A percentile compares a stretch with the other conserved stretches of the same genome.
phyloP scores from a whole-genome alignment of 1,284 basidiomycete species.

The Melampsora abietis-canadensis region DNA sequence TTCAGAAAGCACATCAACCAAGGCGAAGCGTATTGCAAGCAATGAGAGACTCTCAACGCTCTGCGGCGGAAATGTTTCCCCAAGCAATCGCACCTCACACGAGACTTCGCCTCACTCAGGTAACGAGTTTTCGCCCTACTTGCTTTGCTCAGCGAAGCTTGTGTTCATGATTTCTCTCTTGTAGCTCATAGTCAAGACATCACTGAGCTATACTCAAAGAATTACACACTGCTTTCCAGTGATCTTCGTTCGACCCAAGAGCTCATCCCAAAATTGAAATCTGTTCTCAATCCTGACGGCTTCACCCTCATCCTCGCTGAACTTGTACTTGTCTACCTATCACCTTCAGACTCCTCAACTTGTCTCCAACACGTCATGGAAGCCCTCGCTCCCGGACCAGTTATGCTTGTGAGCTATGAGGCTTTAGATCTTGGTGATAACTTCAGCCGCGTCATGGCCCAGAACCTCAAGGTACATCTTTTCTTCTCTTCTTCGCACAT shows the following conservation, averaged over 20 bases:
- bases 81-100: neutral
- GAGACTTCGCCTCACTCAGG: neutral
- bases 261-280: neutral
- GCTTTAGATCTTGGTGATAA: constrained; percentile 80
- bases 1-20: neutral
- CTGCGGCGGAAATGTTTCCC: neutral
- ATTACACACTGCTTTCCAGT: constrained; percentile 15
- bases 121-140: neutral
- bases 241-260: constrained; percentile 13
- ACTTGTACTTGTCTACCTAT: constrained; percentile 87
- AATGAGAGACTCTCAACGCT: neutral
- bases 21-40: neutral
- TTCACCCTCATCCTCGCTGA: constrained; percentile 70
- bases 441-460: constrained; percentile 82
- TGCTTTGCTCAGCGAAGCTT: neutral
- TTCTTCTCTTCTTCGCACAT: constrained; percentile 63
- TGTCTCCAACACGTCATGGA: constrained; percentile 63
- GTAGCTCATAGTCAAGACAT: neutral
- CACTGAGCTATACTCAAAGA: constrained; percentile 5
- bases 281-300: neutral
- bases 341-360: constrained; percentile 60
- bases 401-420: constrained; percentile 67
- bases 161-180: neutral
- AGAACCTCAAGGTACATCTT: constrained; percentile 69
- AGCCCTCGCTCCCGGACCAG: constrained; percentile 57